Conservation (phyloP, 2,329 filamentous ascomycete species). For the Amauroascus verrucosus region DNA sequence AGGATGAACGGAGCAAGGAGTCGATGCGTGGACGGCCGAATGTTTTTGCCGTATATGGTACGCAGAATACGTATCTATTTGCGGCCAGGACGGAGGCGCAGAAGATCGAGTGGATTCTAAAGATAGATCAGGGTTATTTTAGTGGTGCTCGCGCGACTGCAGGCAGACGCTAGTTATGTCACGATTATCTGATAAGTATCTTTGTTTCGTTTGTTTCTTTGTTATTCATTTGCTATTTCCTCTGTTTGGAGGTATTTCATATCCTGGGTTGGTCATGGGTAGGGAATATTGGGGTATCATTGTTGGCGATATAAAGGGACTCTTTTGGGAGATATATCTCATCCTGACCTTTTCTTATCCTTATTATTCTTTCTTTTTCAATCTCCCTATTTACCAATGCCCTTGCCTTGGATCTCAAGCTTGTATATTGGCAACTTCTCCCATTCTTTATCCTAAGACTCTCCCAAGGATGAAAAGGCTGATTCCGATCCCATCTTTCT, state of each 20-base stretch:
- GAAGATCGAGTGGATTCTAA: constrained; percentile 94
- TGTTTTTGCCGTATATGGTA: constrained; percentile 90
- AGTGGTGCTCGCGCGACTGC: constrained; percentile 18
- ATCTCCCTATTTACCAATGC: no score
- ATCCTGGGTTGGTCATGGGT: neutral
- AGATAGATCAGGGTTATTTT: constrained; percentile 75
- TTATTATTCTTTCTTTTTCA: neutral
- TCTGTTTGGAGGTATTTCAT: no score
- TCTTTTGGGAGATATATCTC: neutral
- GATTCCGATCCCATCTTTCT: no score
- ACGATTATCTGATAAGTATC: no score
- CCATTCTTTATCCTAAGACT: no score
- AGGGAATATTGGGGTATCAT: neutral
- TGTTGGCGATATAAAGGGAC: neutral
- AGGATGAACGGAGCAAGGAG: constrained; percentile 20
- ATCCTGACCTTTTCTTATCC: neutral
- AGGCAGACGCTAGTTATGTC: neutral
- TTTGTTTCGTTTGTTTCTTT: no score
- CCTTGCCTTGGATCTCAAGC: neutral
- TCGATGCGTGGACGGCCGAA: constrained; percentile 46
- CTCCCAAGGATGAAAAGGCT: no score
- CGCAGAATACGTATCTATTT: constrained; percentile 91
- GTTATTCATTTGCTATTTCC: no score
- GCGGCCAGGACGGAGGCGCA: constrained; percentile 79
- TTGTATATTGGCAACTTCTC: neutral